phyloP scores from a whole-genome alignment of 2,329 filamentous ascomycete genomes.

The Monosporascus cannonballus region DNA sequence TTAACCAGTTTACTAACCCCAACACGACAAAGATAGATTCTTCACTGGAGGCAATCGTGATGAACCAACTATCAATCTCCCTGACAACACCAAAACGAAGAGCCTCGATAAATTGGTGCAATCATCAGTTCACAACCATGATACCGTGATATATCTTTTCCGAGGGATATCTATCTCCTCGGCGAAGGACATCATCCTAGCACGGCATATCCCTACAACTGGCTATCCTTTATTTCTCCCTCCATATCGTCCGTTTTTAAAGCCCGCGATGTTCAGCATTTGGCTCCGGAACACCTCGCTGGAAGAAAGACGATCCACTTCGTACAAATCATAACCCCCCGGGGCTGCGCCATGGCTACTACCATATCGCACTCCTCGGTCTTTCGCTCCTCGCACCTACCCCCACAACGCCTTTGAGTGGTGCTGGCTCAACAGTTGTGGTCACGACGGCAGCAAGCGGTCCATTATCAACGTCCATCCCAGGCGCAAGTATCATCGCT shows the following conservation, averaged over 20 bases:
- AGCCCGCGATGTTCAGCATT: neutral
- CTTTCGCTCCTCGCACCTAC: slow-evolving; percentile 4
- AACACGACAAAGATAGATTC: too few relatives aligned
- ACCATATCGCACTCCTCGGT: slow-evolving; percentile 12
- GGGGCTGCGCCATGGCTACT: slow-evolving; percentile 3
- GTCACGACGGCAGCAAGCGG: slow-evolving; percentile 5
- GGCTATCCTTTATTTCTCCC: too few relatives aligned
- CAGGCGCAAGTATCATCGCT: slow-evolving; percentile 14
- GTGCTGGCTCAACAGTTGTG: slow-evolving; percentile 1
- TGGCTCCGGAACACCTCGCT: neutral
- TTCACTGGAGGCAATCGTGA: too few relatives aligned
- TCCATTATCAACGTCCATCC: slow-evolving; percentile 4
- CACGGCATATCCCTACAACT: too few relatives aligned
- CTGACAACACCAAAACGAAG: neutral
- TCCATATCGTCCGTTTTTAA: too few relatives aligned
- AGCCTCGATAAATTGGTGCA: neutral
- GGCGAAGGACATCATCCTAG: too few relatives aligned
- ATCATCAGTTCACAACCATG: neutral
- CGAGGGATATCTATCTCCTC: too few relatives aligned
- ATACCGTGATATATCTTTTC: neutral
- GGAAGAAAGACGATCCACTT: neutral
- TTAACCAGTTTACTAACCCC: too few relatives aligned
- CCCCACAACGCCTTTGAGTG: slow-evolving; percentile 8
- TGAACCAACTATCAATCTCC: too few relatives aligned
- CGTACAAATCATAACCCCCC: neutral